Percentiles rank a stretch among this genome's conserved stretches.
These are phyloP conservation scores for Aspergillus viridinutans DNA, from an alignment of 2,329 filamentous ascomycete species.

Conservation along the genomic window DNA sequence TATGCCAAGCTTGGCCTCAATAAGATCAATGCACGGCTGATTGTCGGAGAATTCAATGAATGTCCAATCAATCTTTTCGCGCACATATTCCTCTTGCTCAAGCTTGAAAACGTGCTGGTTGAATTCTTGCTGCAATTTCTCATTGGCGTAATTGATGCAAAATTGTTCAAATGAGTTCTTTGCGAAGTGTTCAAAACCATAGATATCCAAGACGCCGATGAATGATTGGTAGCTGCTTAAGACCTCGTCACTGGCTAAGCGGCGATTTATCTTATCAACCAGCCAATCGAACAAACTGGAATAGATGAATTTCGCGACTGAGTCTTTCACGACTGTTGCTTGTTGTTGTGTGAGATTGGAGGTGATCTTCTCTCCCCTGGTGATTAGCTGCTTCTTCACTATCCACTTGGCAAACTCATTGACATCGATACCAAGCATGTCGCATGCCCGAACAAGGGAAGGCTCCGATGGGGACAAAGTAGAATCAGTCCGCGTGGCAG, in stretches of 20 bases:
- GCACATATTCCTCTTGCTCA: slow-evolving; percentile 95
- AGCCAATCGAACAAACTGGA: slow-evolving; percentile 98
- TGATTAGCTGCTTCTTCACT: slow-evolving; percentile 97
- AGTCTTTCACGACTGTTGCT: slow-evolving; percentile 90
- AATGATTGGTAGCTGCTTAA: slow-evolving; percentile 78
- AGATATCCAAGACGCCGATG: slow-evolving; percentile 98
- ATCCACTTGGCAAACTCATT: slow-evolving; percentile 94
- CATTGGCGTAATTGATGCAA: slow-evolving; percentile 99
- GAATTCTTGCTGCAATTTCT: slow-evolving; percentile 98
- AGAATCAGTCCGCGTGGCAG: slow-evolving; percentile 82
- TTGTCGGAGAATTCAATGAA: slow-evolving; percentile 99
- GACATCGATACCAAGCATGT: slow-evolving; percentile 81
- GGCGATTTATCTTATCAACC: slow-evolving; percentile 92
- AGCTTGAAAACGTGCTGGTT: slow-evolving; percentile 99
- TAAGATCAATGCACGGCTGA: slow-evolving; percentile 96
- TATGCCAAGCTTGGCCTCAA: slow-evolving; percentile 94
- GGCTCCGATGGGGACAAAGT: slow-evolving; percentile 76
- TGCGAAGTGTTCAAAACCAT: slow-evolving; percentile 97
- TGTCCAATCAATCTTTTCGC: slow-evolving; percentile 97
- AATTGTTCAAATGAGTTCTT: slow-evolving; percentile 99
- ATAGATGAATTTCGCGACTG: slow-evolving; percentile 97
- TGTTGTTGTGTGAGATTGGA: slow-evolving; percentile 93
- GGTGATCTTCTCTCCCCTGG: slow-evolving; percentile 93
- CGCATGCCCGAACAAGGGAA: slow-evolving; percentile 73
- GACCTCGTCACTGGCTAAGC: slow-evolving; percentile 84